phyloP scores from a whole-genome alignment of 202 grass and related monocot species.

The Schoenoplectus tabernaemontani region DNA sequence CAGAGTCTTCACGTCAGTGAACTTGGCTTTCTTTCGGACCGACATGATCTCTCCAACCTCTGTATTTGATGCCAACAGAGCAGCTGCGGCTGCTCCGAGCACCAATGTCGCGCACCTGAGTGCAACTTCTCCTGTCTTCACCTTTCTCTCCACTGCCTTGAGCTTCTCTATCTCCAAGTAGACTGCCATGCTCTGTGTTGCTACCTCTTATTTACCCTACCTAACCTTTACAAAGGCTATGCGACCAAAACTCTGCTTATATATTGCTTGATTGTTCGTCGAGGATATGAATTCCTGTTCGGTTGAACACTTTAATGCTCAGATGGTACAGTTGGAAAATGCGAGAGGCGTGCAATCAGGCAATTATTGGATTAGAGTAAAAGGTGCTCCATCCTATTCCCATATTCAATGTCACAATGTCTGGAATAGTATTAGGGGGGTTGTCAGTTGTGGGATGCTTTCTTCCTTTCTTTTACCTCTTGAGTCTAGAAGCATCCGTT shows the following conservation, averaged over 20 bases:
- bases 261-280: neutral
- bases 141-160: slow-evolving; percentile 51
- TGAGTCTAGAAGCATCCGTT: neutral
- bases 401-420: neutral
- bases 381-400: neutral
- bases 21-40: slow-evolving; percentile 57
- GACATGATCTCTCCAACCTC: slow-evolving; percentile 65
- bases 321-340: neutral
- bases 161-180: slow-evolving; percentile 55
- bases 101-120: slow-evolving; percentile 63
- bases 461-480: neutral
- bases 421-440: neutral
- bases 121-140: slow-evolving; percentile 53
- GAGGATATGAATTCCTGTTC: neutral
- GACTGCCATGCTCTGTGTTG: slow-evolving; percentile 55
- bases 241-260: neutral
- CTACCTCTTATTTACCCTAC: slow-evolving; percentile 13
- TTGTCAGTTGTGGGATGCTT: neutral
- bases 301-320: neutral
- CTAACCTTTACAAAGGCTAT: slow-evolving; percentile 4
- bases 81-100: slow-evolving; percentile 56
- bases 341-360: neutral
- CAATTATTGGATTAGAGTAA: neutral
- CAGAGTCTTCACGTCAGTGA: slow-evolving; percentile 72
- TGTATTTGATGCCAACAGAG: slow-evolving; percentile 39